Percentiles rank a stretch among this genome's conserved stretches.
These are phyloP conservation scores for Sarocladiaceae sp. DNA, from an alignment of 2,329 filamentous ascomycete species.

Conservation along the genomic window DNA sequence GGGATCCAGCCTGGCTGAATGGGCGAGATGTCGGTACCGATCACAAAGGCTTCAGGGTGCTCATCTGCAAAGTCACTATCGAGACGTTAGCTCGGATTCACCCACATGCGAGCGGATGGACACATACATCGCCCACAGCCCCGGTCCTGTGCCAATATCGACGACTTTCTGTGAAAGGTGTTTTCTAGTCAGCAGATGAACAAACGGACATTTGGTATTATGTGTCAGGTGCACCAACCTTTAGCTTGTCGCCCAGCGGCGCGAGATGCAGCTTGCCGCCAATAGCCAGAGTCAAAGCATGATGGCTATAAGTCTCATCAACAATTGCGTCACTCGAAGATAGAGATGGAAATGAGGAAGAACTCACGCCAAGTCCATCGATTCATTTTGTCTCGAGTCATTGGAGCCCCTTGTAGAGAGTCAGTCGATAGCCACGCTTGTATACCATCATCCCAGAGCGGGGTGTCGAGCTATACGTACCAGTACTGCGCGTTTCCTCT, in stretches of 20 bases:
- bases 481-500: slow-evolving; percentile 23
- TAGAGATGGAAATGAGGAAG: neutral
- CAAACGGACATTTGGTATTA: too few species aligned
- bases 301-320: slow-evolving; percentile 16
- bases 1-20: slow-evolving; percentile 48
- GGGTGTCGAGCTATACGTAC: slow-evolving; percentile 4
- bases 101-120: neutral
- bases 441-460: neutral
- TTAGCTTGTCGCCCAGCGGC: slow-evolving; percentile 8
- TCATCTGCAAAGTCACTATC: slow-evolving; percentile 42
- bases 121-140: slow-evolving; percentile 1
- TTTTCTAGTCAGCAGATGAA: neutral
- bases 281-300: slow-evolving; percentile 20
- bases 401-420: slow-evolving; percentile 16
- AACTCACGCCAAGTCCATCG: slow-evolving; percentile 24
- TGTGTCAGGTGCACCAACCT: neutral
- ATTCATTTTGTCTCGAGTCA: slow-evolving; percentile 25
- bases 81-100: neutral
- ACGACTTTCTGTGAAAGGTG: slow-evolving; percentile 18
- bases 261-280: slow-evolving; percentile 14
- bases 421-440: too few species aligned
- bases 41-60: slow-evolving; percentile 39
- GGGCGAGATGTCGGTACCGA: slow-evolving; percentile 52
- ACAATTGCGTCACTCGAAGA: neutral
- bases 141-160: slow-evolving; percentile 47